Base-by-base conservation (phyloP, 2,329 filamentous ascomycete genomes). In the Talaromyces sp. region DNA sequence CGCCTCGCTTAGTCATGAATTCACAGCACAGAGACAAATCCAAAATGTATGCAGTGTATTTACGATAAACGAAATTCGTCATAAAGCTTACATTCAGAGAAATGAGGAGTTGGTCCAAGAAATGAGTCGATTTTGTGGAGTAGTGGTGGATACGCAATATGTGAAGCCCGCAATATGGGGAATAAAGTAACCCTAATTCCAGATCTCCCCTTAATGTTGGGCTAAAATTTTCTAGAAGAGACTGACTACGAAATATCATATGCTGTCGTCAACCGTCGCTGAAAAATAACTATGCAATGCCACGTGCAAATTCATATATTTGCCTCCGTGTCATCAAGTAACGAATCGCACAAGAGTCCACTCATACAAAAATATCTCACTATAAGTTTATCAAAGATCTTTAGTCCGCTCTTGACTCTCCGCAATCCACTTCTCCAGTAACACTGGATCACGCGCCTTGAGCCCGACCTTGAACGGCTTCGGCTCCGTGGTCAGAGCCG, bases 401-500 rank as follows among this genome's bases (percentile, higher is more conserved):
- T 79, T 81, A 3, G 83, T 86, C 68, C 82, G 78, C 67, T 82
- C 82, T 41, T 86, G 83, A 31, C 83, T 84, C 66, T 76, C 81
- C 0, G 71, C 73, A 68, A 88, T 84, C 86, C 86, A 88, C 69
- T 76, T 67, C 70, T 81, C 75, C 66, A 87, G 67, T 68, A 72
- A 75, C 45, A 68, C 72, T 67, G 78, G 74, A 69, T 86, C 77
- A 47, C 86, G 78, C 3, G 83, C 77, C 67, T 75, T 78, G 64
- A 87, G 82, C 0, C 84, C 82, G 56, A 86, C 80, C 75, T 88
- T 88, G 75, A 89, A 89, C 1, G 84, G 83, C 75, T 86, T 87
- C 0, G 87, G 86, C 68, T 89, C 85, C 2, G 84, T 85, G 0
- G 86, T 87, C 73, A 89, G 73, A 9, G 83, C 82, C 0, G 86